Percentiles rank a stretch among this genome's conserved stretches.
phyloP scores from a whole-genome alignment of 768 basidiomycete species.

The Pulveroboletus sp. region DNA sequence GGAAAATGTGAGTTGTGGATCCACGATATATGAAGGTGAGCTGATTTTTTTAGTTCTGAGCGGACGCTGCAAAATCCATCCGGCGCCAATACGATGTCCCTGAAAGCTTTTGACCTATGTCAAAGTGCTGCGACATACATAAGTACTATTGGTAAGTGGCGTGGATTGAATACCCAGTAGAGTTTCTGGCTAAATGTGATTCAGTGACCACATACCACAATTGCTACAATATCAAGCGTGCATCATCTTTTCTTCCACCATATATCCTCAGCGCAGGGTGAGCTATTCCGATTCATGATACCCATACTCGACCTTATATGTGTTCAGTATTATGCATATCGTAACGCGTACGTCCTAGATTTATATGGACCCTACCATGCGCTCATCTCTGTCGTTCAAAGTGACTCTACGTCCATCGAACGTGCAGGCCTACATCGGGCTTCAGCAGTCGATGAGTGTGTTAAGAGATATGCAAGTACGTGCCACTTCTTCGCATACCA shows the following conservation, averaged over 20 bases:
- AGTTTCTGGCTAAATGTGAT: constrained; percentile 4
- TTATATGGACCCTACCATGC: not conserved
- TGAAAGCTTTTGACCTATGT: constrained; percentile 71
- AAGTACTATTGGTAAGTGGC: constrained; percentile 53
- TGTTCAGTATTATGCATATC: constrained; percentile 70
- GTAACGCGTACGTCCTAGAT: constrained; percentile 50
- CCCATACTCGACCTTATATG: not conserved
- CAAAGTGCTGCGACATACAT: constrained; percentile 70
- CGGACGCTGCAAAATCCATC: constrained; percentile 41
- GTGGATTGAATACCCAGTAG: not conserved
- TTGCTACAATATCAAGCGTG: constrained; percentile 53
- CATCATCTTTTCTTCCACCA: constrained; percentile 63
- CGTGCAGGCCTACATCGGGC: constrained; percentile 61
- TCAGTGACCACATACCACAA: constrained; percentile 54
- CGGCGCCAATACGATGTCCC: constrained; percentile 40
- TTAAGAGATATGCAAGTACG: constrained; percentile 66
- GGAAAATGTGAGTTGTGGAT: constrained; percentile 47
- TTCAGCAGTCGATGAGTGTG: constrained; percentile 59
- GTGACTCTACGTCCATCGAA: constrained; percentile 70
- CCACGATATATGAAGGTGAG: not conserved
- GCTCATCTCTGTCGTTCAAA: constrained; percentile 28
- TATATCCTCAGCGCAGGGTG: constrained; percentile 72
- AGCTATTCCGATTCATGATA: constrained; percentile 23
- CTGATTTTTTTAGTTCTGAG: constrained; percentile 34
- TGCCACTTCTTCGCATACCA: not conserved